A percentile compares a stretch with the other conserved stretches of the same genome.
Evolutionary conservation across 1,139 yeast genomes (phyloP).

Genomic region (Diutina ranongensis): DNA sequence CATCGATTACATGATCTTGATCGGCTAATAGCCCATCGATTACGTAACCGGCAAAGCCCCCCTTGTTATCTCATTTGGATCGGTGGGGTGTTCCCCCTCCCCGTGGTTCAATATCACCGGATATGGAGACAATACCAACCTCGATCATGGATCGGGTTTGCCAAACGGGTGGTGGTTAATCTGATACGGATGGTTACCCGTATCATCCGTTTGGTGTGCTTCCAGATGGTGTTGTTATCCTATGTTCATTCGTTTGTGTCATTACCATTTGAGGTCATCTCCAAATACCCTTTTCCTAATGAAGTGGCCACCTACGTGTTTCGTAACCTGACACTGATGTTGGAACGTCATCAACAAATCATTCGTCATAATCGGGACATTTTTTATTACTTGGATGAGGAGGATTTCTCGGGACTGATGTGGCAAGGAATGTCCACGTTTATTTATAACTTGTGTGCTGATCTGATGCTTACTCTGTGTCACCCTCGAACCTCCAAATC

Average conservation of each 20-base stretch:
- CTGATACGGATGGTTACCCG: neutral
- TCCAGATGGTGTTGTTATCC: conserved; percentile 12
- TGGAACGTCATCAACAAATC: neutral
- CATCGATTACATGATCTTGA: neutral
- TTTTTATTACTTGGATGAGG: neutral
- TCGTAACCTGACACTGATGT: neutral
- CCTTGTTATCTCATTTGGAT: conserved; percentile 11
- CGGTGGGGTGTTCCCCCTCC: conserved; percentile 17
- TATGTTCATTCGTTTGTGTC: conserved; percentile 14
- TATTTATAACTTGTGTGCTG: neutral
- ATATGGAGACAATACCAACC: conserved; percentile 16
- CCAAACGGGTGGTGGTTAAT: neutral
- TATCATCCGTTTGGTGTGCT: conserved; percentile 8
- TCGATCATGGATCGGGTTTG: conserved; percentile 5
- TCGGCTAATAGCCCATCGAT: neutral
- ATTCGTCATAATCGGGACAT: neutral
- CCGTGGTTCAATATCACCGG: conserved; percentile 17
- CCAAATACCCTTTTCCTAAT: neutral
- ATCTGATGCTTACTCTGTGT: neutral
- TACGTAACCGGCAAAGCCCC: neutral
- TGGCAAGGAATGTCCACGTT: neutral
- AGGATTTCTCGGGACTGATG: neutral
- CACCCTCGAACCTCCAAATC: neutral
- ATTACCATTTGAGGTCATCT: conserved; percentile 10
- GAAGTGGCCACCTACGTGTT: neutral